Evolutionary conservation across 1,139 yeast genomes (phyloP).

Genomic region (Blastobotrys elegans): DNA sequence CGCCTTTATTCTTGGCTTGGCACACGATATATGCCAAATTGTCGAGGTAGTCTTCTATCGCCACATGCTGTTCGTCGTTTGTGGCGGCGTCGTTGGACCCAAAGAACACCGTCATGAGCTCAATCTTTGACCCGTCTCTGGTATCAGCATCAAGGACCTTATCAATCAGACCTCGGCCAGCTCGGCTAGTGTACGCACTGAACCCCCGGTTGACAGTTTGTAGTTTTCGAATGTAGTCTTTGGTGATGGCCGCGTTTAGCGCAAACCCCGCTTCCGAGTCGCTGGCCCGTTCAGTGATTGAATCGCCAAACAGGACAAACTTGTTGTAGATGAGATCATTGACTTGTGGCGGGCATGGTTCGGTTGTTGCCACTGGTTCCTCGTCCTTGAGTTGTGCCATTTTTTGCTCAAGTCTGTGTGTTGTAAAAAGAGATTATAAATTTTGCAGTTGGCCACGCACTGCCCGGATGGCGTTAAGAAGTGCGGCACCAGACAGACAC

Average conservation of each 20-base stretch:
- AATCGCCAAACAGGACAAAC: constrained; percentile 59
- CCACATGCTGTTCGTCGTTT: constrained; percentile 47
- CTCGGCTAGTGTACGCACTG: constrained; percentile 45
- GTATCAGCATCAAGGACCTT: background rate
- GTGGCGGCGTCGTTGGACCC: constrained; percentile 43
- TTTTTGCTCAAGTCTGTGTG: too few species aligned
- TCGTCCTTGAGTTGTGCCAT: too few species aligned
- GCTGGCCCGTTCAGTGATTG: constrained; percentile 49
- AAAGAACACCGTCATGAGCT: background rate
- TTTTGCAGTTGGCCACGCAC: too few species aligned
- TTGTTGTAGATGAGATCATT: constrained; percentile 26
- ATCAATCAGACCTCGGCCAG: background rate
- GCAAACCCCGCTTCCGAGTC: constrained; percentile 38
- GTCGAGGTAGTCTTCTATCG: constrained; percentile 42
- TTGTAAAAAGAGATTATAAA: too few species aligned
- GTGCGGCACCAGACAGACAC: too few species aligned
- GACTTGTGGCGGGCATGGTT: too few species aligned
- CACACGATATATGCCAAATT: constrained; percentile 45
- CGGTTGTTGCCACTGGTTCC: too few species aligned
- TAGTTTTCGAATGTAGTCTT: constrained; percentile 44
- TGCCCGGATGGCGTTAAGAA: too few species aligned
- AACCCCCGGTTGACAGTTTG: constrained; percentile 57
- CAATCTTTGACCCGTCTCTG: background rate
- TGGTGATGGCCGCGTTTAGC: constrained; percentile 43
- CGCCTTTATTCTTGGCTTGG: constrained; percentile 37